A percentile compares a stretch with the other conserved stretches of the same genome.
Evolutionary conservation across 805 yeast species (phyloP).

Genomic region (Candida jianshihensis): DNA sequence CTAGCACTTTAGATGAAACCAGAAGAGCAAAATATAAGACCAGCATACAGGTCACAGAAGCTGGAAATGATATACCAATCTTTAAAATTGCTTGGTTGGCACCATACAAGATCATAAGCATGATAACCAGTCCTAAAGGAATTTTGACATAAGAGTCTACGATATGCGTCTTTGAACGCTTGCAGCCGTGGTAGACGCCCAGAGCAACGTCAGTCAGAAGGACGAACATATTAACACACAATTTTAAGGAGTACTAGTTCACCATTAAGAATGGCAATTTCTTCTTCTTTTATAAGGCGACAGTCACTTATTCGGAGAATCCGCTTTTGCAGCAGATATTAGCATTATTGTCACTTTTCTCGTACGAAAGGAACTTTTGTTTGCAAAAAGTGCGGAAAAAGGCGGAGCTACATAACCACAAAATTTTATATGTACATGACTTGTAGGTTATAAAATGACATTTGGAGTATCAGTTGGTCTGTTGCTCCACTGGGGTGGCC

Average conservation of each 20-base stretch:
- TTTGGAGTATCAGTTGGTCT: conserved; percentile 11
- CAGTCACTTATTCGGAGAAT: too few relatives aligned
- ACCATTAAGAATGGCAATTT: too few relatives aligned
- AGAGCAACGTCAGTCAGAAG: background rate
- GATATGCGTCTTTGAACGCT: conserved; percentile 14
- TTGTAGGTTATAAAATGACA: background rate
- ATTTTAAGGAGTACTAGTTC: too few relatives aligned
- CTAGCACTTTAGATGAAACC: conserved; percentile 29
- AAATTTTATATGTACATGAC: background rate
- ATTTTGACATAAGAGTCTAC: conserved; percentile 16
- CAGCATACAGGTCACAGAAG: conserved; percentile 67
- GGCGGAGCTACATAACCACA: background rate
- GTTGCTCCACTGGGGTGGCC: conserved; percentile 47
- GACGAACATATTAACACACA: background rate
- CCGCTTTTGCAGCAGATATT: background rate
- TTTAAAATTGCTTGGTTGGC: conserved; percentile 20
- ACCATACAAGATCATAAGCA: conserved; percentile 18
- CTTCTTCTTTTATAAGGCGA: too few relatives aligned
- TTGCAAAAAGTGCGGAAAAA: background rate
- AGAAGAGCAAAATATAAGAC: conserved; percentile 43
- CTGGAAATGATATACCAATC: conserved; percentile 47
- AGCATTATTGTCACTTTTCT: background rate
- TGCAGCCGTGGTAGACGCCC: conserved; percentile 11
- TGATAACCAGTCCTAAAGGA: conserved; percentile 18
- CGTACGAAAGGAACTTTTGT: background rate